A percentile compares a stretch with the other conserved stretches of the same genome.
These are phyloP conservation scores for Bothia castanella DNA, from an alignment of 1,284 basidiomycete species.

Conservation along the genomic window DNA sequence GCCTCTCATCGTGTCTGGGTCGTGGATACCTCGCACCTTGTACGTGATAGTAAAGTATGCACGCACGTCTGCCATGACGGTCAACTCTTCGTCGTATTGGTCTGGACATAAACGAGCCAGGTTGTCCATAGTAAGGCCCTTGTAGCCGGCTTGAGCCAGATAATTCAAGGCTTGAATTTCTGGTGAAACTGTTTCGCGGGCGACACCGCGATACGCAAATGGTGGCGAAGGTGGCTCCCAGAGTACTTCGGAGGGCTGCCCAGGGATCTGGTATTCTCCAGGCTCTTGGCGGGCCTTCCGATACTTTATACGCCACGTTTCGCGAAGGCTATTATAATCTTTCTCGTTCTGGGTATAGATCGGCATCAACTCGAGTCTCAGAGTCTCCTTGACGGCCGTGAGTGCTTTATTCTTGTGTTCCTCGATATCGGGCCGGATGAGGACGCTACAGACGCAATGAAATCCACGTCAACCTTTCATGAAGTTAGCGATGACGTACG, in stretches of 20 bases:
- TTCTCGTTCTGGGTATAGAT: conserved; percentile 34
- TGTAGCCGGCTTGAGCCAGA: conserved; percentile 26
- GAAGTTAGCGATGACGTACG: conserved; percentile 20
- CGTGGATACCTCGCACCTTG: conserved; percentile 32
- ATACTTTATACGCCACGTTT: conserved; percentile 22
- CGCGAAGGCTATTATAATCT: conserved; percentile 27
- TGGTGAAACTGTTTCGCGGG: too few species aligned
- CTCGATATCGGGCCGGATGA: conserved; percentile 26
- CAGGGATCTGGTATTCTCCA: not conserved
- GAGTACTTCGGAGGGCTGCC: too few species aligned
- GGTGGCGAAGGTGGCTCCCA: too few species aligned
- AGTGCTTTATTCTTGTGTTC: conserved; percentile 14
- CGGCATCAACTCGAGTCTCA: conserved; percentile 30
- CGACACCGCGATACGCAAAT: too few species aligned
- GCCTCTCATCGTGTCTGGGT: not conserved
- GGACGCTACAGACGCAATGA: conserved; percentile 8
- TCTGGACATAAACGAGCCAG: conserved; percentile 19
- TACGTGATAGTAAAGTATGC: conserved; percentile 51
- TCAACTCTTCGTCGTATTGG: conserved; percentile 38
- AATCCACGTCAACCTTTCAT: not conserved
- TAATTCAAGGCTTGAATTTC: conserved; percentile 12
- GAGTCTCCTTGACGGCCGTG: conserved; percentile 17
- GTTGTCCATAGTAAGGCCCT: conserved; percentile 16
- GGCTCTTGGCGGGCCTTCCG: conserved; percentile 11
- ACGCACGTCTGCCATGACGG: conserved; percentile 49